Evolutionary conservation across 2,329 filamentous ascomycete genomes (phyloP).

Genomic region (Xylaria sp.): DNA sequence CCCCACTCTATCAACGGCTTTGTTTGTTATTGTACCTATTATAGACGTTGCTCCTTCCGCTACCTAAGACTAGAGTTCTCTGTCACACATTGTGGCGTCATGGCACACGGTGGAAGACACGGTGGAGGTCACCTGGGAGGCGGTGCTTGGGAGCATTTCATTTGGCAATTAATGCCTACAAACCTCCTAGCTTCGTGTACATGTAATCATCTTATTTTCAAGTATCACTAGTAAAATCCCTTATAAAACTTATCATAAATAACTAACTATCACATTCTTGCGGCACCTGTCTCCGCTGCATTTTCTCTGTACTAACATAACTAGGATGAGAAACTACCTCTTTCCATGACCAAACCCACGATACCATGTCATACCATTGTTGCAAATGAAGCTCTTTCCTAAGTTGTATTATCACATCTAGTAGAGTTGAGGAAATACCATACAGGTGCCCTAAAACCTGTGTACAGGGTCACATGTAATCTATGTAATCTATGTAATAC

Average conservation of each 20-base stretch:
- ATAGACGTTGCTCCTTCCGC: not conserved
- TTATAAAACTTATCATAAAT: not conserved
- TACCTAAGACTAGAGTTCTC: not conserved
- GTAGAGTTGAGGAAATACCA: no score
- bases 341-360: not conserved
- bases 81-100: not conserved
- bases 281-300: not conserved
- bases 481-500: no score
- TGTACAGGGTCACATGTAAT: no score
- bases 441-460: no score
- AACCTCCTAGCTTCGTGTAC: not conserved
- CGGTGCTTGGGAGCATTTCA: not conserved
- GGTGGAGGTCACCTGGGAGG: not conserved
- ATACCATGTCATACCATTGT: not conserved
- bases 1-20: not conserved
- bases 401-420: not conserved
- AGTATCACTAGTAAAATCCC: no score
- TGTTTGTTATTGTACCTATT: not conserved
- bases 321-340: not conserved
- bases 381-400: not conserved
- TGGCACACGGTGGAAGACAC: not conserved
- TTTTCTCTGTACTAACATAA: not conserved
- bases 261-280: not conserved
- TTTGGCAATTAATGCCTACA: not conserved
- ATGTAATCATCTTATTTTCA: not conserved